phyloP scores from a whole-genome alignment of 208 protist species.

The Vickermania ingenoplastis region DNA sequence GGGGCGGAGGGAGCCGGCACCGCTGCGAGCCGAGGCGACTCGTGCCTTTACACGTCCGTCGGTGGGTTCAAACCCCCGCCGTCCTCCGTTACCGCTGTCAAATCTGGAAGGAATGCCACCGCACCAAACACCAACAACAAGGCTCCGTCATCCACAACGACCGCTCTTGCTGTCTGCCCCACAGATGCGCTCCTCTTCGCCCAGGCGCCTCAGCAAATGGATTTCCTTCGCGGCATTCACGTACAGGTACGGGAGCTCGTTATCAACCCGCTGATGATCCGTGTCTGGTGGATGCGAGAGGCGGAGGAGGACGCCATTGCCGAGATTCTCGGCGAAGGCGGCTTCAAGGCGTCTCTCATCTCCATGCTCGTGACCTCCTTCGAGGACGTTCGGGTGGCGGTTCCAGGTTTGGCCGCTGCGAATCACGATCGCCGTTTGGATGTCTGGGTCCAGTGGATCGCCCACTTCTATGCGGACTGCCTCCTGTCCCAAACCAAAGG shows the following conservation, averaged over 20 bases:
- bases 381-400: slow-evolving; percentile 64
- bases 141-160: background rate
- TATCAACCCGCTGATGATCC: slow-evolving; percentile 75
- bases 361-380: slow-evolving; percentile 77
- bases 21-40: background rate
- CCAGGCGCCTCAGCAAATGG: background rate
- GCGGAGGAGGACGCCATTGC: slow-evolving; percentile 25
- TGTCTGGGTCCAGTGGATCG: slow-evolving; percentile 61
- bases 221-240: slow-evolving; percentile 11
- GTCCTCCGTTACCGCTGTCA: background rate
- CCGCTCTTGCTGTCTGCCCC: background rate
- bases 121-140: background rate
- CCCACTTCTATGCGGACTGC: slow-evolving; percentile 58
- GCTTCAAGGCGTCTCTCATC: slow-evolving; percentile 60
- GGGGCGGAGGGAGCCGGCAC: background rate
- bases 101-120: background rate
- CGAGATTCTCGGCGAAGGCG: slow-evolving; percentile 73
- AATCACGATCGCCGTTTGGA: slow-evolving; percentile 42
- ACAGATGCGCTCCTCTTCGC: background rate
- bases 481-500: slow-evolving; percentile 55
- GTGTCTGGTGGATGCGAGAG: slow-evolving; percentile 77
- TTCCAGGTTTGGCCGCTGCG: slow-evolving; percentile 59
- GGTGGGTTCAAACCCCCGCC: no score
- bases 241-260: slow-evolving; percentile 78
- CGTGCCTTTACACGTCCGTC: no score